These are phyloP conservation scores for Lodderomyces jiufengensis DNA, from an alignment of 1,139 yeast species.

Conservation along the genomic window DNA sequence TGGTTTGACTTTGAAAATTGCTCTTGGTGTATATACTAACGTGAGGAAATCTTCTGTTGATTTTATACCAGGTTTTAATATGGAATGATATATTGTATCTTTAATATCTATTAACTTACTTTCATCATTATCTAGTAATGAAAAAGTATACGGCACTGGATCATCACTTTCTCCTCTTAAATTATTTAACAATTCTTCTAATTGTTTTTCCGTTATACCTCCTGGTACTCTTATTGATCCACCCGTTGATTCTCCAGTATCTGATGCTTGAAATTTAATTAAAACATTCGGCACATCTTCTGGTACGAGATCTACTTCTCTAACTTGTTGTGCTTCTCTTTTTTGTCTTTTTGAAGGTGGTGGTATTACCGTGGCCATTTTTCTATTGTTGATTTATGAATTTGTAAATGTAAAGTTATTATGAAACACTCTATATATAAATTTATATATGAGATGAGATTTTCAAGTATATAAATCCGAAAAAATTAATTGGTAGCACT, in stretches of 20 bases:
- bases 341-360: conserved; percentile 92
- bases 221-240: conserved; percentile 92
- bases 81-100: conserved; percentile 71
- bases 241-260: conserved; percentile 86
- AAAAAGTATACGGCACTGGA: conserved; percentile 86
- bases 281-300: conserved; percentile 81
- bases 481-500: conserved; percentile 2
- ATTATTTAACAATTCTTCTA: conserved; percentile 82
- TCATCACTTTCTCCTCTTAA: conserved; percentile 67
- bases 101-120: conserved; percentile 61
- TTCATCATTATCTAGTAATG: conserved; percentile 45
- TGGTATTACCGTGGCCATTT: conserved; percentile 90
- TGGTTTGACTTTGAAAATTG: conserved; percentile 88
- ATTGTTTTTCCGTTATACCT: conserved; percentile 75
- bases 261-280: conserved; percentile 88
- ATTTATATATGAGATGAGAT: conserved; percentile 6
- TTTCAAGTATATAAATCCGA: too few relatives aligned
- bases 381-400: neutral
- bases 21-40: conserved; percentile 88
- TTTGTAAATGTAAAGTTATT: neutral
- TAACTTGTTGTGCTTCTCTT: conserved; percentile 76
- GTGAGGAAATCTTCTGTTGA: conserved; percentile 94
- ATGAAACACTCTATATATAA: neutral
- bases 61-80: conserved; percentile 80
- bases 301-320: conserved; percentile 74